Conservation (phyloP, 257 asterid genomes). For the Nicotiana otophora region DNA sequence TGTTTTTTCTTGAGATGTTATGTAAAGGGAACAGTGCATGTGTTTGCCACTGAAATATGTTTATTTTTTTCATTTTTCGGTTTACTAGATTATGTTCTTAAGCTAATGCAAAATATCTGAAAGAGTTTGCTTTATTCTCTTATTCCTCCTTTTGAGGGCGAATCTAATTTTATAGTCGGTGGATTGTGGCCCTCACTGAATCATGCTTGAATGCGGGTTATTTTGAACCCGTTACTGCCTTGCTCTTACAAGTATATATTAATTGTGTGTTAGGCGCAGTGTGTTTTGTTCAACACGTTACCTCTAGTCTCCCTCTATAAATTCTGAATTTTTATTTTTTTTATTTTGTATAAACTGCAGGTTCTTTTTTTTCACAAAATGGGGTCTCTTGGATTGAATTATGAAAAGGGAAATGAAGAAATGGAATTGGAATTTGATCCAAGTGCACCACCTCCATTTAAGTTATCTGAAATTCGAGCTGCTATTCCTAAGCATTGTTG, state of each 20-base stretch:
- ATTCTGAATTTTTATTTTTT: neutral
- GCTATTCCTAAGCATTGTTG: slow-evolving; percentile 46
- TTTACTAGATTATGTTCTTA: neutral
- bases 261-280: too few relatives aligned
- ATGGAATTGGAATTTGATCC: slow-evolving; percentile 26
- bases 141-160: neutral
- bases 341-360: neutral
- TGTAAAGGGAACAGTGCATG: neutral
- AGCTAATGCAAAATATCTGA: neutral
- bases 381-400: slow-evolving; percentile 8
- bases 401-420: neutral
- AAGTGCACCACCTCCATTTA: slow-evolving; percentile 35
- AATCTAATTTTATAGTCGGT: neutral
- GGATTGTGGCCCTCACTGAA: neutral
- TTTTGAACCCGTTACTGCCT: too few relatives aligned
- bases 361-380: neutral
- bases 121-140: neutral
- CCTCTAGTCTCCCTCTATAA: neutral
- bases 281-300: too few relatives aligned
- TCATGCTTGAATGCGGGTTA: too few relatives aligned
- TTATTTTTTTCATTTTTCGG: neutral
- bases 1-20: neutral
- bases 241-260: too few relatives aligned
- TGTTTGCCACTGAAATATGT: neutral
- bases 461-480: slow-evolving; percentile 33